Evolutionary conservation across 164 flowering plant species (phyloP), one percentile per base, ranked within the genome.

Genomic region (Dillenia turbinata): DNA sequence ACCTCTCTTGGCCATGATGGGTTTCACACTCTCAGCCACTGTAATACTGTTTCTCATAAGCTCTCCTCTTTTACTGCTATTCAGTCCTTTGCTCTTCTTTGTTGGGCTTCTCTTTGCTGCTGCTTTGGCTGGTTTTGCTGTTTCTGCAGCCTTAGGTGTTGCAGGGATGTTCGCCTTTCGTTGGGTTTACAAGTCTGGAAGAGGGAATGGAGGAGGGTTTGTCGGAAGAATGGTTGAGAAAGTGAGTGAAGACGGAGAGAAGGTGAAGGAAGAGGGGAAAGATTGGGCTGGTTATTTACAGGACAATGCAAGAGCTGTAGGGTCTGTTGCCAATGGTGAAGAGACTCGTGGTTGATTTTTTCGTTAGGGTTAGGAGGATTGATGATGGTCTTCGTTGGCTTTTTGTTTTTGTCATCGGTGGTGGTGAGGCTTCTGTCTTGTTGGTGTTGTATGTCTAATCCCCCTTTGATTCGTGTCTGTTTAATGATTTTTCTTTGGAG

Each of bases 31-130:
- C 15, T 9, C 75, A 7, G 64, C 69, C 1, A 49, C 75, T 9
- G 47, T 60, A 45, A 65, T 67, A 11, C 58, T 70, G 47, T 57
- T 75, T 0, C 49, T 78, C 12, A 8, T 75, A n/a, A 57, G n/a
- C 24, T 67, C 68, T 2, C 81, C 79, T 2, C 67, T 75, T 19
- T 59, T 70, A 19, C 14, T 78, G 40, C 50, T 78, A 26, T 67
- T 70, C 69, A 66, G 79, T 48, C 81, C 81, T 5, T 10, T 70
- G 26, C 45, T 78, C 45, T 17, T 75, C 24, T 14, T 54, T 10
- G 70, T 73, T 8, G 67, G 19, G 3, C 5, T 54, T 0, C 44
- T 68, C 9, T 8, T 75, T n/a, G 46, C 17, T 17, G 65, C 19
- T 5, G 64, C 73, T 16, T 12, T 67, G 51, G 67, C 45, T 9